A percentile compares a stretch with the other conserved stretches of the same genome.
Evolutionary conservation across 441 rosid species (phyloP).

Genomic region (Syzygium syzygioides): DNA sequence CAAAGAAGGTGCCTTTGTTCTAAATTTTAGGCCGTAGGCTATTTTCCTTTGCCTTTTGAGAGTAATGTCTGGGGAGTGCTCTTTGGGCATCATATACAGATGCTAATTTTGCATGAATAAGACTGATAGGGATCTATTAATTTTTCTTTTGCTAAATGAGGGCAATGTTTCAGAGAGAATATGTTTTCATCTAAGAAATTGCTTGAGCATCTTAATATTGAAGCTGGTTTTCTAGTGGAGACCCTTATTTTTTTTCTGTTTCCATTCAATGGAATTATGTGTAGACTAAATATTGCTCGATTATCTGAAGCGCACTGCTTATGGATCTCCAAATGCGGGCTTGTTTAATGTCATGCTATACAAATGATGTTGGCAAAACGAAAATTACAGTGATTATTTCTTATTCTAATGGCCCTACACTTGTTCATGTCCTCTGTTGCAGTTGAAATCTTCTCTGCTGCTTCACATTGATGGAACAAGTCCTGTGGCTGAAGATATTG

Average conservation of each 20-base stretch:
- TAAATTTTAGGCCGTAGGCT: background rate
- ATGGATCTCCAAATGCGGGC: background rate
- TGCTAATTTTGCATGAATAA: background rate
- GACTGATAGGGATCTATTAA: background rate
- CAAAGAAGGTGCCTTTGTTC: background rate
- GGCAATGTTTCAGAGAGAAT: background rate
- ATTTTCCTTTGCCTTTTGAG: background rate
- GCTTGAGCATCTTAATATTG: background rate
- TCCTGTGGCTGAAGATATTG: constrained; percentile 97
- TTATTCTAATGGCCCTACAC: background rate
- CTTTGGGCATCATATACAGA: background rate
- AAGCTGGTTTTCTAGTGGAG: background rate
- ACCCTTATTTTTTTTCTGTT: background rate
- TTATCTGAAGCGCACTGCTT: background rate
- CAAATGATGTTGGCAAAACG: background rate
- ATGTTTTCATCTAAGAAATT: background rate
- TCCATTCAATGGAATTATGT: background rate
- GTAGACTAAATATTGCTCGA: background rate
- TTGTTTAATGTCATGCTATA: background rate
- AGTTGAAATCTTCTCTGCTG: constrained; percentile 92
- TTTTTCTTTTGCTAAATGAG: background rate
- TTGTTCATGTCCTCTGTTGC: constrained; percentile 16
- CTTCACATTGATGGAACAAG: constrained; percentile 99
- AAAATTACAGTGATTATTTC: background rate
- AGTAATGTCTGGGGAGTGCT: background rate